Percentiles rank a stretch among this genome's conserved stretches.
phyloP scores from a whole-genome alignment of 345 rosid species.

The Hibiscus trionum region DNA sequence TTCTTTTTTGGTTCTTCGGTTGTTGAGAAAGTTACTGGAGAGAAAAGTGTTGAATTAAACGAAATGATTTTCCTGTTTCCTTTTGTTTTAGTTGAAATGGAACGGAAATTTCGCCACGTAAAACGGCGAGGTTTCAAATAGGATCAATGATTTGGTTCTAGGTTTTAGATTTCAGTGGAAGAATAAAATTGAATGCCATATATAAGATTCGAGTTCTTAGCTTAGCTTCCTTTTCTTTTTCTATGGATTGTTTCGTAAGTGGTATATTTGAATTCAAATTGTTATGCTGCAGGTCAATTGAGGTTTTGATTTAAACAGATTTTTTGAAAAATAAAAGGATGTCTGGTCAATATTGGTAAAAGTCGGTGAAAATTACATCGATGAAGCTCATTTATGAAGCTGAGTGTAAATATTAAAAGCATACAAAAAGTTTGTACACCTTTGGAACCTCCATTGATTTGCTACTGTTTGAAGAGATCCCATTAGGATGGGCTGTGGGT shows the following conservation, averaged over 20 bases:
- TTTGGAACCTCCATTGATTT: not conserved
- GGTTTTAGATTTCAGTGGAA: slow-evolving; percentile 4
- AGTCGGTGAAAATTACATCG: not conserved
- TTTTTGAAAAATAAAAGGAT: not conserved
- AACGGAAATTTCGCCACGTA: not conserved
- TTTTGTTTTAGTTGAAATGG: slow-evolving; percentile 2
- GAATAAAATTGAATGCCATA: not conserved
- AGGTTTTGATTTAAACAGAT: slow-evolving; percentile 3
- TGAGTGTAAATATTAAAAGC: not conserved
- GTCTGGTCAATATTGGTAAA: not conserved
- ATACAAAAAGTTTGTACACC: not conserved
- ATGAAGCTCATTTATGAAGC: slow-evolving; percentile 6
- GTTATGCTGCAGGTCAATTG: slow-evolving; percentile 10
- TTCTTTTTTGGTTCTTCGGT: not conserved
- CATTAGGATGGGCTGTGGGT: slow-evolving; percentile 37
- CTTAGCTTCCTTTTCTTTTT: not conserved
- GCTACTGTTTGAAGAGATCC: not conserved
- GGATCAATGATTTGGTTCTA: slow-evolving; percentile 3
- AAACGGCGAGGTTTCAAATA: not conserved
- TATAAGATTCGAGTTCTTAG: slow-evolving; percentile 1
- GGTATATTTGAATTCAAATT: not conserved
- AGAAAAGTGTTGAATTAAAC: not conserved
- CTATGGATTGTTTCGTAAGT: not conserved
- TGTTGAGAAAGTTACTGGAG: slow-evolving; percentile 12
- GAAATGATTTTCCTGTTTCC: not conserved